Evolutionary conservation across 768 basidiomycete genomes (phyloP), one percentile per base, ranked within the genome.

Genomic region (Psilocybe tampanensis): DNA sequence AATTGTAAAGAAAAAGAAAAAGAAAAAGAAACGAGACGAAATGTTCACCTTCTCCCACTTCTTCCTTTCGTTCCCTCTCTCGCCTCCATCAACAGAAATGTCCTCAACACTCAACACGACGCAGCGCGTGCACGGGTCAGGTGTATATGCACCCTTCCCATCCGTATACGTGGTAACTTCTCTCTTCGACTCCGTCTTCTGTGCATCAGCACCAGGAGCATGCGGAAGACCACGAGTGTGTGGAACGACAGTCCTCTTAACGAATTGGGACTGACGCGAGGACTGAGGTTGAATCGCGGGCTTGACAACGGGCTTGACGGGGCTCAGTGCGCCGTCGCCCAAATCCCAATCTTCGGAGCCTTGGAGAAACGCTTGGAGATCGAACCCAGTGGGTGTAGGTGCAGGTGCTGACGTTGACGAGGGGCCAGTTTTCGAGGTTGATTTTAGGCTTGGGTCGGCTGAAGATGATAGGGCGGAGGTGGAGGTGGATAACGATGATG

Each of bases 271-370:
- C n/a, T n/a, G n/a, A n/a, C n/a, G n/a, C n/a, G n/a, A n/a, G n/a
- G n/a, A n/a, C n/a, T n/a, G n/a, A n/a, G n/a, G n/a, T n/a, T n/a
- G 45, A 3, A 12, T 47, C 52, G 36, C 44, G 39, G 41, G 17
- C 24, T 54, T 56, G 12, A 3, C 8, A n/a, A 52, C 12, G 17
- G 75, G 73, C 54, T 83, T 86, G 55, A 75, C 79, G 2, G 85
- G 85, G 2, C 79, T 80, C 42, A 81, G 58, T 26, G 78, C 76
- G 57, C 84, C 81, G 57, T 85, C 82, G 29, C 81, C 75, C 82
- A 86, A 85, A 60, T 91, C 86, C 86, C 88, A 89, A 34, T 80
- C 74, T 63, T 88, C 89, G 1, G 83, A 84, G 0, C 87, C 89
- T 24, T 86, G 81, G n/a, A 88, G 64, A 13, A 90, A 74, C 3